These are phyloP conservation scores for Coccomyxa sp. DNA, from an alignment of 139 green algal genomes.

Conservation along the genomic window DNA sequence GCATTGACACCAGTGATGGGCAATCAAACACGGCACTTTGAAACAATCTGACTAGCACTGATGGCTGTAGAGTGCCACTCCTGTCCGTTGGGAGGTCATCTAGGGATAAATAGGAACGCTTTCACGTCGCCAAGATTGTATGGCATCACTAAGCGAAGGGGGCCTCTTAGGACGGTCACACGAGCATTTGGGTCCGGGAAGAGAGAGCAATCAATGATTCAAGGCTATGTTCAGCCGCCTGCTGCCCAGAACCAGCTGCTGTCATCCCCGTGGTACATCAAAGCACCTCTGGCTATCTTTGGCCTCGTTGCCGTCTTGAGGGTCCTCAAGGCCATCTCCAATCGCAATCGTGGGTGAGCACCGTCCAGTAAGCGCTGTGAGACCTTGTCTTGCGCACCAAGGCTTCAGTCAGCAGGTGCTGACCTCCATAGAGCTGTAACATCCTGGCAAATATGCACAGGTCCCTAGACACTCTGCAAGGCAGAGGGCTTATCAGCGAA, in stretches of 20 bases:
- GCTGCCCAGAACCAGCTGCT: background rate
- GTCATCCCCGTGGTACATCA: background rate
- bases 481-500: conserved; percentile 6
- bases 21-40: too few species aligned
- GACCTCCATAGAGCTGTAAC: background rate
- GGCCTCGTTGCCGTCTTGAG: background rate
- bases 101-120: too few species aligned
- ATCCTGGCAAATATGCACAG: background rate
- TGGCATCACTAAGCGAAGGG: too few species aligned
- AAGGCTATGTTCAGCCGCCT: background rate
- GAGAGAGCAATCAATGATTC: background rate
- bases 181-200: background rate
- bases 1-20: too few species aligned
- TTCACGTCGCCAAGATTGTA: too few species aligned
- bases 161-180: background rate
- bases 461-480: background rate
- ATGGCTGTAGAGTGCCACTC: too few species aligned
- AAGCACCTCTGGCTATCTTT: background rate
- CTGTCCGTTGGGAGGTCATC: too few species aligned
- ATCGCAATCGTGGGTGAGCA: background rate
- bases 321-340: background rate
- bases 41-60: too few species aligned
- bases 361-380: background rate
- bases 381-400: background rate
- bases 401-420: background rate